These are phyloP conservation scores for Aegilops tauschii DNA, from an alignment of 176 grass and related monocot genomes.

Conservation along the genomic window DNA sequence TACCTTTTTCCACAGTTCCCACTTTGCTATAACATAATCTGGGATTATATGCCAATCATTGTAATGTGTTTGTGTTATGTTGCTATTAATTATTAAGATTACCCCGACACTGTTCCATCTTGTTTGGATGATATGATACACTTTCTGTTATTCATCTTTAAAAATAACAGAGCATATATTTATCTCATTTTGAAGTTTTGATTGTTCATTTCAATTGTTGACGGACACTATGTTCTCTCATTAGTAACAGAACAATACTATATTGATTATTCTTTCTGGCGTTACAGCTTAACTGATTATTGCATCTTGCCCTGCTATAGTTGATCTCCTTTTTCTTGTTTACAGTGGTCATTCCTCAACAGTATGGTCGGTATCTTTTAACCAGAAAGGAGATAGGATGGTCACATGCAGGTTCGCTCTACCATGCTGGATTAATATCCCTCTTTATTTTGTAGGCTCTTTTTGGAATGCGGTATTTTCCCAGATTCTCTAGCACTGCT, in stretches of 20 bases:
- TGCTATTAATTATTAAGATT: conserved; percentile 2
- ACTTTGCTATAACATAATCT: conserved; percentile 12
- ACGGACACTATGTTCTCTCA: neutral
- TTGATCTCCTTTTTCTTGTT: conserved; percentile 32
- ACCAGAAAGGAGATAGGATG: conserved; percentile 77
- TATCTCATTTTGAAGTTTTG: neutral
- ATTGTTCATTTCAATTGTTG: conserved; percentile 5
- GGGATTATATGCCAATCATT: conserved; percentile 15
- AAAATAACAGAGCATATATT: neutral
- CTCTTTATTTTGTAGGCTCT: neutral
- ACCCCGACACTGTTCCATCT: neutral
- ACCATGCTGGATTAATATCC: conserved; percentile 4
- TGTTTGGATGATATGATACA: conserved; percentile 1
- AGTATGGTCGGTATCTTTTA: conserved; percentile 92
- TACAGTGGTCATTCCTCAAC: conserved; percentile 88
- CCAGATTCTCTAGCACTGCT: neutral
- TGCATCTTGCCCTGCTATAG: conserved; percentile 4
- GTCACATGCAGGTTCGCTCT: conserved; percentile 77
- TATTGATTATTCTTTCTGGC: neutral
- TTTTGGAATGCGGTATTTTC: neutral
- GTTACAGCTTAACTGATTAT: neutral
- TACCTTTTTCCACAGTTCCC: neutral
- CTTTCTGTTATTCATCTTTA: neutral
- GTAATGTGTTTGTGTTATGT: neutral
- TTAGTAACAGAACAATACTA: neutral